Conservation (phyloP, 73 alveolate genomes). For the Paraurostyla sp. region DNA sequence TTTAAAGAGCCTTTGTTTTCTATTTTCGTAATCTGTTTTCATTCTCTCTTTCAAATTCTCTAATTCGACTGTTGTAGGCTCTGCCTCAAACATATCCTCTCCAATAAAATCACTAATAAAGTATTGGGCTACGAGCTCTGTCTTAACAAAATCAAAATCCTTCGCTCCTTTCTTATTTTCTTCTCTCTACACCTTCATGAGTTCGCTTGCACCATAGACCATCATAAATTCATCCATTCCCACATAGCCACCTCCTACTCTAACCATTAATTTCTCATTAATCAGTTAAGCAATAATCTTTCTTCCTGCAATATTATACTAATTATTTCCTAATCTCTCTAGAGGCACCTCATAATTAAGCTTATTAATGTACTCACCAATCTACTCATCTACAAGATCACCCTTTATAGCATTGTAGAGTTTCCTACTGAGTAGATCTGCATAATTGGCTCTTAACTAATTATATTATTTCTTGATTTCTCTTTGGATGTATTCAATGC, state of each 20-base stretch:
- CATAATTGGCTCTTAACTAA: conserved; percentile 4
- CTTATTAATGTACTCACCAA: conserved; percentile 19
- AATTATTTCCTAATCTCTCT: not conserved
- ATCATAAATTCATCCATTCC: conserved; percentile 41
- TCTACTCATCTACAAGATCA: conserved; percentile 11
- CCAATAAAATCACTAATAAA: conserved; percentile 1
- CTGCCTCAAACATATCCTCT: not conserved
- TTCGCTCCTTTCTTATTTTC: not conserved
- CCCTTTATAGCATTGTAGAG: conserved; percentile 13
- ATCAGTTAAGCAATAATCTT: conserved; percentile 20
- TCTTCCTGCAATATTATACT: conserved; percentile 5
- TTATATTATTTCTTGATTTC: not conserved
- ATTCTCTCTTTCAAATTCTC: not conserved
- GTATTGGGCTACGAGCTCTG: not conserved
- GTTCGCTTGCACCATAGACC: conserved; percentile 31
- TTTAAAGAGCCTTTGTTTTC: not conserved
- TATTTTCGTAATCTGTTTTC: not conserved
- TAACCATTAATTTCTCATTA: conserved; percentile 28
- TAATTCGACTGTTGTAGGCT: not conserved
- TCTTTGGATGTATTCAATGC: not conserved
- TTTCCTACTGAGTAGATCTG: not conserved
- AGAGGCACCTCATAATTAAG: not conserved
- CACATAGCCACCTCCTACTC: conserved; percentile 43
- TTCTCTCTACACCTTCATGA: not conserved
- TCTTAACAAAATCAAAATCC: conserved; percentile 9